Conservation (phyloP, 1,284 basidiomycete species). For the Cryptococcus sp. region DNA sequence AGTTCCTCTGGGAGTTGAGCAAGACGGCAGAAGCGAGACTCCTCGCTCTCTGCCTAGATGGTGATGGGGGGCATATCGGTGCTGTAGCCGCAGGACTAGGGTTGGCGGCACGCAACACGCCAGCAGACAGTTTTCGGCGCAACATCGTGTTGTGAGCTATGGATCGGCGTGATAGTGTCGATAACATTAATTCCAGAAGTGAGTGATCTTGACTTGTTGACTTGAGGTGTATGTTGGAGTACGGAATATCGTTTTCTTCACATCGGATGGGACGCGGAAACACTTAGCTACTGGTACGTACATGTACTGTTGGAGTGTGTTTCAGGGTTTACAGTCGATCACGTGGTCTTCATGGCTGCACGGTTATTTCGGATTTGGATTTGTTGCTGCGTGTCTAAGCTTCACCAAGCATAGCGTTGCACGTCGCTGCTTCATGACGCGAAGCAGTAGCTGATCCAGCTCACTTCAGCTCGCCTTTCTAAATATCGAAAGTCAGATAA, state of each 20-base stretch:
- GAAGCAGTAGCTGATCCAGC: neutral
- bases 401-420: too few relatives aligned
- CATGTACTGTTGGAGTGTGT: too few relatives aligned
- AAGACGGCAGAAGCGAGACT: constrained; percentile 66
- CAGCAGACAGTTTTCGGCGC: constrained; percentile 44
- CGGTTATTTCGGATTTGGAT: too few relatives aligned
- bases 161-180: constrained; percentile 1
- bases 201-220: too few relatives aligned
- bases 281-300: too few relatives aligned
- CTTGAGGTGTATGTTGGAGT: too few relatives aligned
- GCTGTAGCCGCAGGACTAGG: constrained; percentile 9
- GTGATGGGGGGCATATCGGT: constrained; percentile 6
- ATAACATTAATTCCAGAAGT: constrained; percentile 1
- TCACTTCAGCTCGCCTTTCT: neutral
- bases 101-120: constrained; percentile 37
- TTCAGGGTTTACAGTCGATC: too few relatives aligned
- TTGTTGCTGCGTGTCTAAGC: too few relatives aligned
- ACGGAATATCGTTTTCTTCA: too few relatives aligned
- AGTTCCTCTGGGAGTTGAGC: constrained; percentile 64
- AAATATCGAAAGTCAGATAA: too few relatives aligned
- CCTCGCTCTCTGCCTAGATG: constrained; percentile 18
- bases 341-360: too few relatives aligned
- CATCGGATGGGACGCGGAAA: too few relatives aligned
- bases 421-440: neutral
- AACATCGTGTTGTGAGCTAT: constrained; percentile 50